phyloP scores from a whole-genome alignment of 2,329 filamentous ascomycete species.

The Calonectria multiphialidica region DNA sequence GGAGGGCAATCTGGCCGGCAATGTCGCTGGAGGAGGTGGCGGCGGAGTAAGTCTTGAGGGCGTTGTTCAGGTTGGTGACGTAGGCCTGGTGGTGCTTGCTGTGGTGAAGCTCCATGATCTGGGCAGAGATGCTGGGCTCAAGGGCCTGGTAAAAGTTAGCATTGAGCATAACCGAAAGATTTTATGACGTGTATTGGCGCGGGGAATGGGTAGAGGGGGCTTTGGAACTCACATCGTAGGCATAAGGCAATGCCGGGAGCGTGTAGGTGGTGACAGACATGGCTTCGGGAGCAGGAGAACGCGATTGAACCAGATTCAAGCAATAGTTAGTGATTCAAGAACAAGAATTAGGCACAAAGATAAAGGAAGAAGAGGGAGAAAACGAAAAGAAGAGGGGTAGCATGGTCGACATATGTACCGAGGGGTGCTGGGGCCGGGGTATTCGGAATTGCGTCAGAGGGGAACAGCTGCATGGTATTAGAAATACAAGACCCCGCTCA shows the following conservation, averaged over 20 bases:
- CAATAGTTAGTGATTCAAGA: not conserved
- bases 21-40: slow-evolving; percentile 70
- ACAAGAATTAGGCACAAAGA: not conserved
- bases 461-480: not conserved
- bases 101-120: slow-evolving; percentile 88
- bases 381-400: slow-evolving; percentile 25
- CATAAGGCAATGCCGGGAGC: slow-evolving; percentile 76
- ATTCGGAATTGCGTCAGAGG: slow-evolving; percentile 29
- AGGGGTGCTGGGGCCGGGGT: not conserved
- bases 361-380: slow-evolving; percentile 10
- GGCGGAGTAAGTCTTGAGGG: slow-evolving; percentile 69
- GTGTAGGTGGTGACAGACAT: slow-evolving; percentile 63
- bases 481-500: slow-evolving; percentile 9
- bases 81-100: slow-evolving; percentile 85
- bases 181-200: not conserved
- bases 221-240: slow-evolving; percentile 71
- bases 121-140: slow-evolving; percentile 78
- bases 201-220: not conserved
- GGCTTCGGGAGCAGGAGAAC: slow-evolving; percentile 9
- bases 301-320: slow-evolving; percentile 3
- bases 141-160: slow-evolving; percentile 64
- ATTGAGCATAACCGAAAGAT: not conserved
- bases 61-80: slow-evolving; percentile 80
- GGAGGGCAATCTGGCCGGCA: slow-evolving; percentile 74
- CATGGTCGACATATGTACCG: slow-evolving; percentile 8